These are phyloP conservation scores for Mortierella antarctica DNA, from an alignment of 192 early-diverging fungal genomes.

Conservation along the genomic window DNA sequence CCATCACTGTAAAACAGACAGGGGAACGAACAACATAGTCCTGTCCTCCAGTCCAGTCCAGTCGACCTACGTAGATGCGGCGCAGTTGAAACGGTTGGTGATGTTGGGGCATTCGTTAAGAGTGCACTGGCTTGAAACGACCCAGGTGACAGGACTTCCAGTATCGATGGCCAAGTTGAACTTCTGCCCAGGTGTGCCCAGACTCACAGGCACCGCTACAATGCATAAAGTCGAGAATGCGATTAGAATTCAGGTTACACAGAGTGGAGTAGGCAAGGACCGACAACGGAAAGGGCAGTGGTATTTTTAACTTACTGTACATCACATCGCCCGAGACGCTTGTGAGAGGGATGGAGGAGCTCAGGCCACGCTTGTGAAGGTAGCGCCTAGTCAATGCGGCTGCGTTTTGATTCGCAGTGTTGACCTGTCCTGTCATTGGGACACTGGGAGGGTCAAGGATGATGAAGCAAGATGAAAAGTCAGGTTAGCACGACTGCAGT, in stretches of 20 bases:
- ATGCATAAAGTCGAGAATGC: no score
- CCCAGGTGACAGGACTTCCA: conserved; percentile 76
- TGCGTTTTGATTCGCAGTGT: conserved; percentile 18
- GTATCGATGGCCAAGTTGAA: conserved; percentile 80
- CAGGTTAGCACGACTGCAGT: no score
- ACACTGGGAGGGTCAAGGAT: conserved; percentile 2
- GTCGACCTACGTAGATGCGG: conserved; percentile 30
- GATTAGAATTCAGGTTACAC: background rate
- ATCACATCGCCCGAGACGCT: conserved; percentile 20
- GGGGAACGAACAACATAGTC: background rate
- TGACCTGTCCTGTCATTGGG: conserved; percentile 9
- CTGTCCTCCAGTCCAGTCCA: background rate
- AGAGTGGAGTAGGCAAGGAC: background rate
- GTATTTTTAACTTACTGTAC: conserved; percentile 24
- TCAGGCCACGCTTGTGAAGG: conserved; percentile 24
- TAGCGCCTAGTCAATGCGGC: conserved; percentile 14
- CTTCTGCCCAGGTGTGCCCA: conserved; percentile 74
- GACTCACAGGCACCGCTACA: conserved; percentile 51
- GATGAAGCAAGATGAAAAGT: background rate
- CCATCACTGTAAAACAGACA: background rate
- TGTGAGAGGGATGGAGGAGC: conserved; percentile 13
- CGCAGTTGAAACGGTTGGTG: conserved; percentile 15
- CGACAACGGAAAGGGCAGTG: background rate
- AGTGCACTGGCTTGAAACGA: conserved; percentile 38
- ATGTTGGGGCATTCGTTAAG: background rate